Evolutionary conservation across 768 basidiomycete genomes (phyloP).

Genomic region (Pholiota microspora): DNA sequence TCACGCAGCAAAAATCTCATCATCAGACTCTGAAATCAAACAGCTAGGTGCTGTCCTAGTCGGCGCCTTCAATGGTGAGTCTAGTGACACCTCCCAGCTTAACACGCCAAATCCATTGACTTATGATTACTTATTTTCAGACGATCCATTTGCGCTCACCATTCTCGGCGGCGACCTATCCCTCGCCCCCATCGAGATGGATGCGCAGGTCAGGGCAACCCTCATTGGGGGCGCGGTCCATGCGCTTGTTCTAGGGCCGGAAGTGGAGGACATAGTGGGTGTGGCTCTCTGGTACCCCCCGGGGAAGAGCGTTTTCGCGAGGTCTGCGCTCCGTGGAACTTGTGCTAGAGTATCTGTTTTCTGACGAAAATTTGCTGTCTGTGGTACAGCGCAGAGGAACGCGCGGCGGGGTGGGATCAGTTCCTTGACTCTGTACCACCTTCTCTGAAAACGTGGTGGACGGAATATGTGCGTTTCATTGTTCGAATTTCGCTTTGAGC

Average conservation of each 20-base stretch:
- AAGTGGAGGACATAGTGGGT: constrained; percentile 25
- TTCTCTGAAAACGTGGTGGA: constrained; percentile 26
- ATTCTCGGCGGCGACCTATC: constrained; percentile 20
- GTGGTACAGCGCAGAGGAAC: constrained; percentile 23
- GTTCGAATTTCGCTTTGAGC: neutral
- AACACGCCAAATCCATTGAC: neutral
- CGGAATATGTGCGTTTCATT: constrained; percentile 20
- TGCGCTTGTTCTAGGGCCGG: constrained; percentile 21
- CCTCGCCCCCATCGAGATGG: constrained; percentile 14
- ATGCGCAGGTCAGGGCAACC: constrained; percentile 20
- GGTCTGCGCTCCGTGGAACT: constrained; percentile 21
- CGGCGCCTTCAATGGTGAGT: constrained; percentile 13
- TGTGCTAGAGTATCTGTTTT: no score
- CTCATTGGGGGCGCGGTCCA: constrained; percentile 27
- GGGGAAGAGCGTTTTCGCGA: constrained; percentile 21
- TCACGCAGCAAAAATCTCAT: neutral
- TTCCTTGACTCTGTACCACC: constrained; percentile 21
- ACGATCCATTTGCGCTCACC: constrained; percentile 15
- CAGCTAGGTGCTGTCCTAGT: constrained; percentile 6
- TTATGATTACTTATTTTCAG: constrained; percentile 4
- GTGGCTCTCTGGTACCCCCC: constrained; percentile 31
- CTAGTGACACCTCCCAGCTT: neutral
- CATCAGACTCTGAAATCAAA: constrained; percentile 9
- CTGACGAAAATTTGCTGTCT: no score
- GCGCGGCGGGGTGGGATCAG: constrained; percentile 24